Conservation (phyloP, 495 filamentous ascomycete genomes). For the Podospora pseudocomata region DNA sequence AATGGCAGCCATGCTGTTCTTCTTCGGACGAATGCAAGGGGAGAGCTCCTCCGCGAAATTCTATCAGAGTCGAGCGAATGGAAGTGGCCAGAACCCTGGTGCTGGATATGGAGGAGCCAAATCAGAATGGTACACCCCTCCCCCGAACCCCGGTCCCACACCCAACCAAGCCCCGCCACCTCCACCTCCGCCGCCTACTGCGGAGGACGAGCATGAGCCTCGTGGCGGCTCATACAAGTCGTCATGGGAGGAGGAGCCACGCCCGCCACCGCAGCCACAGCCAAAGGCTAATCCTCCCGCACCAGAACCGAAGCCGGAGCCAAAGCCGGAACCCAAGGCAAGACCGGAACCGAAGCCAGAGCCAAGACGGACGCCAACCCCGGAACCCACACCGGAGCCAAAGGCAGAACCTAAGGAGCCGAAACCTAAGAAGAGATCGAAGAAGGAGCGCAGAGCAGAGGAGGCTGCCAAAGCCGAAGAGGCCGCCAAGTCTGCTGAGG, state of each 20-base stretch:
- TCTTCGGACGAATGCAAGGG: slow-evolving; percentile 12
- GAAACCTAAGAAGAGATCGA: slow-evolving; percentile 33
- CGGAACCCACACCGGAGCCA: slow-evolving; percentile 23
- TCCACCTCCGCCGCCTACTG: slow-evolving; percentile 31
- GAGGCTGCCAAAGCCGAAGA: background rate
- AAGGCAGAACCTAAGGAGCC: slow-evolving; percentile 33
- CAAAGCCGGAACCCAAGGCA: slow-evolving; percentile 10
- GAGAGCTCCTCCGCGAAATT: slow-evolving; percentile 10
- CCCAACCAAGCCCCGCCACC: slow-evolving; percentile 37
- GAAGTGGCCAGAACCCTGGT: slow-evolving; percentile 23
- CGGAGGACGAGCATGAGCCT: slow-evolving; percentile 24
- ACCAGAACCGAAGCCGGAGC: slow-evolving; percentile 18
- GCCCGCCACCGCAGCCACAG: slow-evolving; percentile 30
- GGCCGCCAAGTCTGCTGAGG: slow-evolving; percentile 3
- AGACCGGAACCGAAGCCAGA: slow-evolving; percentile 22
- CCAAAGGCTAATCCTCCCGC: slow-evolving; percentile 12
- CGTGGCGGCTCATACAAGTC: slow-evolving; percentile 37
- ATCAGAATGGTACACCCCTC: slow-evolving; percentile 27
- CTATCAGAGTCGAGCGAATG: background rate
- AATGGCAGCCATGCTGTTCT: slow-evolving; percentile 5
- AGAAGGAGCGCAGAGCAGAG: background rate
- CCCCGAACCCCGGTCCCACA: slow-evolving; percentile 33
- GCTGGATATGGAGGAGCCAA: slow-evolving; percentile 22
- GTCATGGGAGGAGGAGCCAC: slow-evolving; percentile 41
- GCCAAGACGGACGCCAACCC: slow-evolving; percentile 1